Base-by-base conservation (phyloP, 495 filamentous ascomycete species). In the Thermothielavioides terrestris region DNA sequence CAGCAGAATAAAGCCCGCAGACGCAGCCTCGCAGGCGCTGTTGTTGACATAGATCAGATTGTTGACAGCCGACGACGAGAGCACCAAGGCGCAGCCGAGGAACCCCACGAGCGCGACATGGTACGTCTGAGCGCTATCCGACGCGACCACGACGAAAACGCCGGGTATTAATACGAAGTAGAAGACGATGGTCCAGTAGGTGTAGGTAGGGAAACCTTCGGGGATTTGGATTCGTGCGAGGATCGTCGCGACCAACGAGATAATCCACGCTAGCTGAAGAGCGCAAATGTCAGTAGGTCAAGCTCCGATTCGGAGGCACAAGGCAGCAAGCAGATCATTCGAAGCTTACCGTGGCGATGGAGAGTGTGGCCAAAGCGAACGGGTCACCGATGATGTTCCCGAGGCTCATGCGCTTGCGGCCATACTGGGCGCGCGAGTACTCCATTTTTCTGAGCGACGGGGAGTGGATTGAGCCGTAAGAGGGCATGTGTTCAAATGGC, bases 361-460 rank as follows among this genome's bases (percentile, higher is more conserved):
- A 94, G 34, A 92, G 79, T 14, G 92, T 99, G 35, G 89, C 89
- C 34, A 97, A 78, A 42, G 92, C 90, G 70, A 99, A 96, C 2
- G 94, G 94, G 71, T 97, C 91, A 57, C 92, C 92, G 41, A 96
- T 73, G 46, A 97, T 87, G 67, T 95, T 89, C 59, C 86, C 88
- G 64, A 89, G 68, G 55, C 78, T 84, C 58, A 94, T 82, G 59
- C 78, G 65, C 57, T 69, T 75, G 46, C 74, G 72, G 35, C 74
- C 72, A 62, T 80, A 79, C 61, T 60, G 74, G 70, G 75, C 72
- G 58, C 72, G 65, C 31, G 74, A 72, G 56, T 73, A 60, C 67
- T 88, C 83, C 85, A 92, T 90, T 79, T 90, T 91, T 68, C 74
- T 77, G 56, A 89, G 67, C 52, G 88, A 88, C 52, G 84, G 83